Conservation (phyloP, 2,329 filamentous ascomycete genomes). For the Cercospora citrullina region DNA sequence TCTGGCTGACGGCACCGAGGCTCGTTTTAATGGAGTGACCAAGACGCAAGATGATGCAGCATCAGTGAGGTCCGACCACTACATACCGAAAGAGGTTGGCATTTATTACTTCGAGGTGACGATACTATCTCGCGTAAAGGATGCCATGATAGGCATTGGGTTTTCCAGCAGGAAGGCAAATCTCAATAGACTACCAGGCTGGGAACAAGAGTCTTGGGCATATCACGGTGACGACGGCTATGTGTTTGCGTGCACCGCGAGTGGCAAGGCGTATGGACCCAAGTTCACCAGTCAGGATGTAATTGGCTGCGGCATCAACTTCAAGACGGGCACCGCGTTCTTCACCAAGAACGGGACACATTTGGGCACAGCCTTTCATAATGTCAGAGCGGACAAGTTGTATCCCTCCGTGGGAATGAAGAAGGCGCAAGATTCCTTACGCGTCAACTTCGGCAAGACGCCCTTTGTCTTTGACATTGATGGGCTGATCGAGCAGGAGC, state of each 20-base stretch:
- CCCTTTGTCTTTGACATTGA: conserved; percentile 93
- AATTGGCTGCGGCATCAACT: conserved; percentile 66
- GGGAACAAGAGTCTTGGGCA: conserved; percentile 66
- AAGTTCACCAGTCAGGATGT: conserved; percentile 61
- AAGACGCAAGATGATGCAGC: conserved; percentile 73
- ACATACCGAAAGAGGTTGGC: conserved; percentile 85
- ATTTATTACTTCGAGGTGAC: conserved; percentile 90
- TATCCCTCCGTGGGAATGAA: conserved; percentile 70
- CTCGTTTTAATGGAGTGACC: conserved; percentile 59
- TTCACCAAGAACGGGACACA: conserved; percentile 65
- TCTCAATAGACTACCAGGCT: conserved; percentile 62
- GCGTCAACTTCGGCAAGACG: conserved; percentile 64
- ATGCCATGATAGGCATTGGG: conserved; percentile 59
- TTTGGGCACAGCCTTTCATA: conserved; percentile 66
- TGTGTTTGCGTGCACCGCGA: conserved; percentile 60
- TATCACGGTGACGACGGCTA: conserved; percentile 68
- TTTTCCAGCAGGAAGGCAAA: conserved; percentile 61
- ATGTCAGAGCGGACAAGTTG: conserved; percentile 61
- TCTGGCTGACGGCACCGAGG: conserved; percentile 69
- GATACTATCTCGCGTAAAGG: conserved; percentile 65
- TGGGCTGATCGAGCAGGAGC: conserved; percentile 71
- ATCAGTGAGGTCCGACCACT: conserved; percentile 76
- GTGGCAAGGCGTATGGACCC: conserved; percentile 60
- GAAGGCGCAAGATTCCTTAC: conserved; percentile 59
- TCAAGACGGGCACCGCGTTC: conserved; percentile 60